Percentiles rank a stretch among this genome's conserved stretches.
phyloP scores from a whole-genome alignment of 257 asterid species.

The Phtheirospermum japonicum region DNA sequence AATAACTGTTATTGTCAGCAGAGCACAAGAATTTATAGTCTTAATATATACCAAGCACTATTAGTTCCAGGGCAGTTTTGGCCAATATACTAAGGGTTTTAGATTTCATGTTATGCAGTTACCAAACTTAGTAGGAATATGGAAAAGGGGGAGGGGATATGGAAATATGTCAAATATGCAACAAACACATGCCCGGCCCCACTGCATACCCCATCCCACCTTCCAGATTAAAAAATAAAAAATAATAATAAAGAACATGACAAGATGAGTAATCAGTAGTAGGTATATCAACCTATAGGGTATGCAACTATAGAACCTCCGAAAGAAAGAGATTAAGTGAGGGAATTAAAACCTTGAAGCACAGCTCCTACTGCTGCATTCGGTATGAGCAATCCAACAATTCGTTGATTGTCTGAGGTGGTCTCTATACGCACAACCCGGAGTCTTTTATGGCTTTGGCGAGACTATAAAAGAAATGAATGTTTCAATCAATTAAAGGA shows the following conservation, averaged over 20 bases:
- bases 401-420: constrained; percentile 71
- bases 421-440: constrained; percentile 90
- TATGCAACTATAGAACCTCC: not conserved
- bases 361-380: constrained; percentile 91
- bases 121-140: not conserved
- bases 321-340: constrained; percentile 1
- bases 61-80: not conserved
- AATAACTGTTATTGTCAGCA: not conserved
- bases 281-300: not conserved
- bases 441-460: constrained; percentile 73
- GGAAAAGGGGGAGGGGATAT: too few relatives aligned
- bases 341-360: constrained; percentile 66
- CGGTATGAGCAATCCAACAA: constrained; percentile 88
- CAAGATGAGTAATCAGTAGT: constrained; percentile 8
- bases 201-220: not conserved
- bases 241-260: not conserved
- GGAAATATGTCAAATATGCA: not conserved
- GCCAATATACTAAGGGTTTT: not conserved
- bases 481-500: constrained; percentile 12
- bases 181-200: not conserved
- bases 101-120: not conserved
- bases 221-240: not conserved
- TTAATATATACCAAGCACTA: too few relatives aligned
- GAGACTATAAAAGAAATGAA: constrained; percentile 48
- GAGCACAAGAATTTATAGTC: too few relatives aligned